Percentiles rank a stretch among this genome's conserved stretches.
Conservation (phyloP, 2,329 filamentous ascomycete species). For the Arthrobotrys conoides region DNA sequence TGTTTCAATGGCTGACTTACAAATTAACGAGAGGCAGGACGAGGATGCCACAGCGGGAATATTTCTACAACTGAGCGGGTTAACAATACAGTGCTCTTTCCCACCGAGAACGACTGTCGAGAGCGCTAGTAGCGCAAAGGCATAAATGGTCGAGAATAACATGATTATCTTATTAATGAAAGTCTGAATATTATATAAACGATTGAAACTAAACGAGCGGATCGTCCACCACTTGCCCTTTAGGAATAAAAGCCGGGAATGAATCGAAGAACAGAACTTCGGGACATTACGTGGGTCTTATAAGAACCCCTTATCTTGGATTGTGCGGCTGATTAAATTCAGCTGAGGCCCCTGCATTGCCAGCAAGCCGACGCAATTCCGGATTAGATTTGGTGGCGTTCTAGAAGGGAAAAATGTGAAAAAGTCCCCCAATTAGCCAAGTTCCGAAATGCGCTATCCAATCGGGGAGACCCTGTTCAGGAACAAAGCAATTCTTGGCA, state of each 20-base stretch:
- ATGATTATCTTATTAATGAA: slow-evolving; percentile 20
- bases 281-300: slow-evolving; percentile 28
- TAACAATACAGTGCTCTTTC: slow-evolving; percentile 35
- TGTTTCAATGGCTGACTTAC: slow-evolving; percentile 15
- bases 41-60: neutral
- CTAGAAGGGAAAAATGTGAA: slow-evolving; percentile 1
- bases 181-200: neutral
- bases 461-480: slow-evolving; percentile 12
- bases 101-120: slow-evolving; percentile 30
- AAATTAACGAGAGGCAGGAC: slow-evolving; percentile 16
- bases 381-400: slow-evolving; percentile 35
- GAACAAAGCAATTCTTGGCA: slow-evolving; percentile 17
- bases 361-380: slow-evolving; percentile 25
- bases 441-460: slow-evolving; percentile 50
- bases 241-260: slow-evolving; percentile 3
- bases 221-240: slow-evolving; percentile 13
- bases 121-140: slow-evolving; percentile 32
- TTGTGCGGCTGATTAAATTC: slow-evolving; percentile 37
- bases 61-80: neutral
- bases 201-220: neutral
- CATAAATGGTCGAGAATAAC: slow-evolving; percentile 30
- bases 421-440: slow-evolving; percentile 14
- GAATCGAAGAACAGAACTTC: neutral
- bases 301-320: slow-evolving; percentile 24
- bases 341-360: slow-evolving; percentile 51